Evolutionary conservation across 2,329 filamentous ascomycete genomes (phyloP), one percentile per base, ranked within the genome.

Genomic region (Claviceps africana): DNA sequence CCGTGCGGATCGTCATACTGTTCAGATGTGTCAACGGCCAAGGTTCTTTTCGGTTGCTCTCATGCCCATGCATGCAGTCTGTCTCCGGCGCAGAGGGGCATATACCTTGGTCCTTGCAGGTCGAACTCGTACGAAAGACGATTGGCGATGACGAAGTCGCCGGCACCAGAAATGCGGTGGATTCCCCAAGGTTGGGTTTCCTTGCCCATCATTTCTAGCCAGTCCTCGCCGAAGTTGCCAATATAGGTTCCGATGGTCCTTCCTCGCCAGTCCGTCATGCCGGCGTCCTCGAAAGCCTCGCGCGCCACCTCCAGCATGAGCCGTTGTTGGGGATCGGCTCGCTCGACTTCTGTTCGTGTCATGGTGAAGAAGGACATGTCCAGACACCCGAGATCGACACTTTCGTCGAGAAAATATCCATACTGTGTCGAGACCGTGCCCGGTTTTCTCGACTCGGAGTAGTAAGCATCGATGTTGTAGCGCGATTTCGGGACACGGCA

Each of bases 1-100:
- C 71, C 0, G 71, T 72, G n/a, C 66, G 62, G 7, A 71, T 58
- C 1, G 58, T 58, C 35, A 60, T 54, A 30, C 62, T 63, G 15
- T 5, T 28, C 42, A 44, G 15, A 22, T 21, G 19, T 42, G 40
- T 42, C 40, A 42, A 11, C 8, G 13, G n/a, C 8, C 7, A 2
- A 19, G 35, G 33, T 7, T 19, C 19, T 22, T 22, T 43, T 9
- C 19, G 2, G n/a, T n/a, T n/a, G n/a, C n/a, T n/a, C n/a, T n/a
- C n/a, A n/a, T n/a, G n/a, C n/a, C n/a, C 19, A 11, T 17, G 10
- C 19, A 44, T 44, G 21, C 28, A 44, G 11, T 28, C 28, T 3
- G 8, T 28, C 42, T 8, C 5, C 22, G 21, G 3, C 37, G 37
- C 1, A 42, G 10, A 42, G 40, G 13, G 40, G 11, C 11, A 13